Evolutionary conservation across 495 filamentous ascomycete genomes (phyloP).

Genomic region (Astrothelium subdiscretum): DNA sequence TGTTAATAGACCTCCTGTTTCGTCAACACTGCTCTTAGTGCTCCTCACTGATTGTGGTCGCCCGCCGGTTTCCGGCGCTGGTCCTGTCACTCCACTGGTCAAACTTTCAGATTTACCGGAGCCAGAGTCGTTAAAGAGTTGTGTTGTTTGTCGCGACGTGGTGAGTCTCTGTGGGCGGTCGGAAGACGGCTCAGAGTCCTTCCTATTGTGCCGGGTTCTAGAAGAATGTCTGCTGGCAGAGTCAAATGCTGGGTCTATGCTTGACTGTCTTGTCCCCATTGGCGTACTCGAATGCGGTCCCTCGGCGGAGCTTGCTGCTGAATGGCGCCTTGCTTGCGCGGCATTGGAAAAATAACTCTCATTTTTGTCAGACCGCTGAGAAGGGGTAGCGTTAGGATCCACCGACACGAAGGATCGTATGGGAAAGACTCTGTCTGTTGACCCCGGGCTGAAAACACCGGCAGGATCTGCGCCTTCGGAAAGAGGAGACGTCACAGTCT

Average conservation of each 20-base stretch:
- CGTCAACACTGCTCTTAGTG: slow-evolving; percentile 17
- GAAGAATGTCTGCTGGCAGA: neutral
- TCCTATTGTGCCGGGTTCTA: neutral
- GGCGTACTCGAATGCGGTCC: neutral
- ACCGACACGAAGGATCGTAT: slow-evolving; percentile 74
- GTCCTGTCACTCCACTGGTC: neutral
- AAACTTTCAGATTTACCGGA: neutral
- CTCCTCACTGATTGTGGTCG: slow-evolving; percentile 9
- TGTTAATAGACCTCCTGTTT: slow-evolving; percentile 41
- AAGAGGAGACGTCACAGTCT: neutral
- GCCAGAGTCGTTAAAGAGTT: neutral
- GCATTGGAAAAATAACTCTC: slow-evolving; percentile 22
- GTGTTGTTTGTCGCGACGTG: neutral
- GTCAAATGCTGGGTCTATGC: neutral
- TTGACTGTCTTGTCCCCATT: neutral
- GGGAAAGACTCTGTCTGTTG: slow-evolving; percentile 64
- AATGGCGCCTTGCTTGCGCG: slow-evolving; percentile 13
- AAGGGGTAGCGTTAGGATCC: slow-evolving; percentile 40
- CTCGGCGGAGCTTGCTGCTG: neutral
- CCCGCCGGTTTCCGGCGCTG: neutral
- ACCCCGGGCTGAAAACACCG: slow-evolving; percentile 30
- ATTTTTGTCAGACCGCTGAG: slow-evolving; percentile 8
- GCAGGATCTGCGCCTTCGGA: neutral
- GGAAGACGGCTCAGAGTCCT: neutral
- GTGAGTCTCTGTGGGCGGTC: neutral